phyloP scores from a whole-genome alignment of 208 protist genomes.

The Histomonas meleagridis region DNA sequence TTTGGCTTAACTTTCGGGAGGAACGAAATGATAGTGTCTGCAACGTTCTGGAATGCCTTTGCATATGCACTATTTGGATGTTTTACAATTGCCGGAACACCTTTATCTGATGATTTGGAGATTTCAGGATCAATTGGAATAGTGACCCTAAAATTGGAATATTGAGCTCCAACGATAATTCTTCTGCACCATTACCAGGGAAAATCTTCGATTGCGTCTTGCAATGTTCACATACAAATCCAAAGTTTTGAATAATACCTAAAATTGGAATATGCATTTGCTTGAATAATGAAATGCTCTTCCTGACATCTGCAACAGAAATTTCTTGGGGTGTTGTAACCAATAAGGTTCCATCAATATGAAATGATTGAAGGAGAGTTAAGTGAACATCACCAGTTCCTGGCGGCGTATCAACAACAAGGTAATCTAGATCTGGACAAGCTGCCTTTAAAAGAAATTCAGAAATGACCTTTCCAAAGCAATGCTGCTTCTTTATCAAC shows the following conservation, averaged over 20 bases:
- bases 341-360: constrained; percentile 41
- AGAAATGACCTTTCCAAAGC: background rate
- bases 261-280: constrained; percentile 31
- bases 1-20: background rate
- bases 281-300: constrained; percentile 48
- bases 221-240: constrained; percentile 1
- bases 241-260: constrained; percentile 39
- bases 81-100: background rate
- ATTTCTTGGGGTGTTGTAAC: constrained; percentile 50
- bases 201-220: constrained; percentile 6
- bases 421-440: constrained; percentile 54
- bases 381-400: constrained; percentile 55
- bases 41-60: background rate
- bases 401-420: constrained; percentile 54
- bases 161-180: background rate
- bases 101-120: background rate
- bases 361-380: constrained; percentile 43
- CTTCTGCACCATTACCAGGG: background rate
- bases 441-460: constrained; percentile 43
- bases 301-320: constrained; percentile 46
- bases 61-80: background rate
- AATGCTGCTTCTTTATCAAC: background rate
- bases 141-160: background rate
- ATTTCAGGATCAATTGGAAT: constrained; percentile 4
- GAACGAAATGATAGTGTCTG: background rate